These are phyloP conservation scores for Thalia dealbata DNA, from an alignment of 176 grass and related monocot genomes.

Conservation along the genomic window DNA sequence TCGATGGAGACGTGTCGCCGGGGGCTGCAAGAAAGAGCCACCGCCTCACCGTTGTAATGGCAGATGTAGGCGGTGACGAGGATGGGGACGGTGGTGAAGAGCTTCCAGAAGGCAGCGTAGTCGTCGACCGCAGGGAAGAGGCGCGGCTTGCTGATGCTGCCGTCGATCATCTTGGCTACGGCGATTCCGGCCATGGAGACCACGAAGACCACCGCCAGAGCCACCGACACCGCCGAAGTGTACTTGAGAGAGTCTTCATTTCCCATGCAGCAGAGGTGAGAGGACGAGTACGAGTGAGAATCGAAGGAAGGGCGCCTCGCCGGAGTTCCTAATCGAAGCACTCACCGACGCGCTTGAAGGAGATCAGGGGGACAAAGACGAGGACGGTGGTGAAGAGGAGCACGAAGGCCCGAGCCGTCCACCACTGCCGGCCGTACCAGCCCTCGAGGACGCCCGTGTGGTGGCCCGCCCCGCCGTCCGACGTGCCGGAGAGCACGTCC, in stretches of 20 bases:
- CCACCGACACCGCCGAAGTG: slow-evolving; percentile 82
- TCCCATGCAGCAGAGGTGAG: too few species aligned
- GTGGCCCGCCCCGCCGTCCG: neutral
- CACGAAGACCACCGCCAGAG: slow-evolving; percentile 73
- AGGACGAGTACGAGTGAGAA: neutral
- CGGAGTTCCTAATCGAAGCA: neutral
- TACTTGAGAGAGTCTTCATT: slow-evolving; percentile 88
- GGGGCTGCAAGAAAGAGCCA: too few species aligned
- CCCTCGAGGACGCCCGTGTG: slow-evolving; percentile 13
- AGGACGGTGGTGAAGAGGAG: slow-evolving; percentile 11
- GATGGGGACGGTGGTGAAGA: slow-evolving; percentile 78
- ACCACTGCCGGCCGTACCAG: slow-evolving; percentile 16
- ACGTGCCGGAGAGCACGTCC: slow-evolving; percentile 12
- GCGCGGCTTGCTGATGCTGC: slow-evolving; percentile 54
- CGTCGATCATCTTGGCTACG: slow-evolving; percentile 43
- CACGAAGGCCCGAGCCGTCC: slow-evolving; percentile 6
- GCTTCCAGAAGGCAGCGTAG: slow-evolving; percentile 56
- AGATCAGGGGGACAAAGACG: slow-evolving; percentile 4
- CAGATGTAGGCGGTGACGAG: slow-evolving; percentile 89
- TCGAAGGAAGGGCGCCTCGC: neutral
- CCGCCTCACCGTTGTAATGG: slow-evolving; percentile 64
- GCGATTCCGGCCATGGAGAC: slow-evolving; percentile 71
- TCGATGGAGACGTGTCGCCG: too few species aligned
- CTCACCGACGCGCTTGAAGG: slow-evolving; percentile 17
- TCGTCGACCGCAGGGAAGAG: slow-evolving; percentile 53